These are phyloP conservation scores for Scedosporium boydii DNA, from an alignment of 2,329 filamentous ascomycete genomes.

Conservation along the genomic window DNA sequence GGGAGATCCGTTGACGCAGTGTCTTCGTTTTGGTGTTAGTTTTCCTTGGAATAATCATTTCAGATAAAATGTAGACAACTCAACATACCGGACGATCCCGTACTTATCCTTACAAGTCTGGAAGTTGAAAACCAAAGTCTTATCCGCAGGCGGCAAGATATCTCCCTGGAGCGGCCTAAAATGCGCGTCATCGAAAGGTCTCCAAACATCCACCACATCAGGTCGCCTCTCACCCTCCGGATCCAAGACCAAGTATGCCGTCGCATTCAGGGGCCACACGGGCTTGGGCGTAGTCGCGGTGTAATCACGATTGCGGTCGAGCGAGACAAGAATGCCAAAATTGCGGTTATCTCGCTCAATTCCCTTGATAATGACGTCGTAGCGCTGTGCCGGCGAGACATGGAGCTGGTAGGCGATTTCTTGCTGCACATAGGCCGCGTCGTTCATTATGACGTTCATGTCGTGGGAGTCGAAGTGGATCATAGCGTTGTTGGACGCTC, in stretches of 20 bases:
- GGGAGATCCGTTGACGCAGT: slow-evolving; percentile 54
- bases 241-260: slow-evolving; percentile 32
- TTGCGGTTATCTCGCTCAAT: slow-evolving; percentile 27
- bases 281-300: slow-evolving; percentile 12
- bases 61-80: background rate
- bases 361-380: slow-evolving; percentile 32
- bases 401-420: slow-evolving; percentile 27
- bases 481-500: slow-evolving; percentile 32
- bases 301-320: slow-evolving; percentile 34
- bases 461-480: slow-evolving; percentile 32
- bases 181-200: slow-evolving; percentile 53
- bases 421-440: slow-evolving; percentile 28
- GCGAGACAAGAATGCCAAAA: slow-evolving; percentile 30
- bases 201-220: slow-evolving; percentile 24
- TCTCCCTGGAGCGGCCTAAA: slow-evolving; percentile 47
- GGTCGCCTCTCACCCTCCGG: slow-evolving; percentile 16
- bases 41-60: background rate
- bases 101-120: slow-evolving; percentile 51
- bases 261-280: slow-evolving; percentile 28
- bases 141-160: slow-evolving; percentile 41
- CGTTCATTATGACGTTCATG: slow-evolving; percentile 35
- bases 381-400: slow-evolving; percentile 33
- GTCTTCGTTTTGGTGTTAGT: slow-evolving; percentile 14
- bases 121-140: slow-evolving; percentile 46
- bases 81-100: slow-evolving; percentile 44